Evolutionary conservation across 2,329 filamentous ascomycete species (phyloP).

Genomic region (Elsinoe necatrix): DNA sequence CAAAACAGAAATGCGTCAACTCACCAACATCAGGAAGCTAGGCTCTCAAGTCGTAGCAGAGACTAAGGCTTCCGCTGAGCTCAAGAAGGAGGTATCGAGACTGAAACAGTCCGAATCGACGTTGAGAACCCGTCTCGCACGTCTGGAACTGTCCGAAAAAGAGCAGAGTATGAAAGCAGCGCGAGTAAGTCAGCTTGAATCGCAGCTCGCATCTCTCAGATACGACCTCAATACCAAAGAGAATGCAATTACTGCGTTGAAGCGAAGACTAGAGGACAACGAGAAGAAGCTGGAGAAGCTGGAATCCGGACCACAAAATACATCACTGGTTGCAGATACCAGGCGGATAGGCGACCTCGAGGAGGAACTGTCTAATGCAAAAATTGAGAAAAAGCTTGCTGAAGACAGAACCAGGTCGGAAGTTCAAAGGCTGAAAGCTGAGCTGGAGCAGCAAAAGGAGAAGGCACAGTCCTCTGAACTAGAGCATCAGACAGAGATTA

Average conservation of each 20-base stretch:
- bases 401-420: constrained; percentile 63
- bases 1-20: constrained; percentile 74
- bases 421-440: constrained; percentile 63
- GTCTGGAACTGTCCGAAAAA: constrained; percentile 52
- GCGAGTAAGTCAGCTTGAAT: constrained; percentile 43
- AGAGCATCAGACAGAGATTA: constrained; percentile 71
- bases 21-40: constrained; percentile 75
- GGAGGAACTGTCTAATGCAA: constrained; percentile 55
- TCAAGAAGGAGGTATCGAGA: constrained; percentile 54
- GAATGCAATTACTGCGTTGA: constrained; percentile 58
- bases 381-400: constrained; percentile 68
- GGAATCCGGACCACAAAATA: constrained; percentile 57
- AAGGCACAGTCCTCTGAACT: constrained; percentile 59
- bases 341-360: constrained; percentile 47
- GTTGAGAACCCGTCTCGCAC: constrained; percentile 51
- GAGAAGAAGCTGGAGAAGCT: constrained; percentile 58
- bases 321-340: constrained; percentile 59
- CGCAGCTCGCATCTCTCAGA: constrained; percentile 53
- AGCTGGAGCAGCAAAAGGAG: constrained; percentile 64
- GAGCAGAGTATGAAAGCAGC: constrained; percentile 48
- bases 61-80: constrained; percentile 42
- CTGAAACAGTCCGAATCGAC: constrained; percentile 57
- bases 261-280: constrained; percentile 59
- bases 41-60: constrained; percentile 45
- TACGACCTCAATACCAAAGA: constrained; percentile 57